Evolutionary conservation across 2,329 filamentous ascomycete genomes (phyloP).

Genomic region (Clonostachys byssicola): DNA sequence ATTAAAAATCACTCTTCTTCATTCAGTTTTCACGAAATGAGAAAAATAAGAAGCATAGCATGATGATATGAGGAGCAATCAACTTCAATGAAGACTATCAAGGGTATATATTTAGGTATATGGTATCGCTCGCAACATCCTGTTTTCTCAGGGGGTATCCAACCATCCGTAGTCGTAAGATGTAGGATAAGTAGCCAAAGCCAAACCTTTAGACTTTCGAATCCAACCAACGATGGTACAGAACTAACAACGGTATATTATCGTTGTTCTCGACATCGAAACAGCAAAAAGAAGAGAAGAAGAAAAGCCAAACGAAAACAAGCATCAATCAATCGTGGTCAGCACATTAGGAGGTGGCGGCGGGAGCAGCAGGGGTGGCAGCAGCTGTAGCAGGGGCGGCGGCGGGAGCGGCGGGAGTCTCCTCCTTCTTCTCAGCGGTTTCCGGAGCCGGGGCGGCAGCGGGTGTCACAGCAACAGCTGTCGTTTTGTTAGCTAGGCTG

Average conservation of each 20-base stretch:
- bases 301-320: conserved; percentile 2
- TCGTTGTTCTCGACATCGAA: not conserved
- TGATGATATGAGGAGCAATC: too few relatives aligned
- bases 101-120: too few relatives aligned
- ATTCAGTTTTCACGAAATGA: not conserved
- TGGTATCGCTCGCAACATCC: conserved; percentile 2
- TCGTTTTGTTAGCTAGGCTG: too few relatives aligned
- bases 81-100: too few relatives aligned
- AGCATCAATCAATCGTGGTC: not conserved
- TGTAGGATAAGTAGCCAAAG: too few relatives aligned
- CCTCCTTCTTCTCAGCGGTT: conserved; percentile 1
- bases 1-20: not conserved
- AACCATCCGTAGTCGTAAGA: conserved; percentile 1
- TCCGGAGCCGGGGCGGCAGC: conserved; percentile 6
- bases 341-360: conserved; percentile 11
- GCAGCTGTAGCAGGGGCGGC: conserved; percentile 10
- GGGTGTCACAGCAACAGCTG: conserved; percentile 1
- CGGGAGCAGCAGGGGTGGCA: conserved; percentile 12
- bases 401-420: conserved; percentile 13
- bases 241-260: not conserved
- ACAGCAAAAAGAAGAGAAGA: not conserved
- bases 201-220: too few relatives aligned
- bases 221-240: not conserved
- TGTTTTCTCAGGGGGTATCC: conserved; percentile 5
- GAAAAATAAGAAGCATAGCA: too few relatives aligned